Evolutionary conservation across 345 rosid genomes (phyloP), one percentile per base, ranked within the genome.

Genomic region (Eucalyptus sideroxylon): DNA sequence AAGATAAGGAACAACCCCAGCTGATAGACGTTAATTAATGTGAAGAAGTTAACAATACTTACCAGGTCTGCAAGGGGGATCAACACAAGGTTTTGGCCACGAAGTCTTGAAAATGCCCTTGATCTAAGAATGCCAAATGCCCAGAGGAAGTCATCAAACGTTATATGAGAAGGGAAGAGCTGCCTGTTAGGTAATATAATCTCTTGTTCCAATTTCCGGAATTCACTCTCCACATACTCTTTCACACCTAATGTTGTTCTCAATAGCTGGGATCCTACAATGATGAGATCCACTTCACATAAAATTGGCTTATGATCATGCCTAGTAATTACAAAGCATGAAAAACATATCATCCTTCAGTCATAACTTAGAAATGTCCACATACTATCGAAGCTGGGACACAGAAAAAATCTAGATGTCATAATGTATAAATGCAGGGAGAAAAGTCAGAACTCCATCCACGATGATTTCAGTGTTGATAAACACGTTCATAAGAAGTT

Each of bases 31-130:
- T 86, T 37, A 26, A 50, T 9, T 31, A 87, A 89, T 44, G 86
- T 37, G 15, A 88, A 88, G 77, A 82, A 50, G 67, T 83, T 87
- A 44, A 23, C 16, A 86, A 88, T 51, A 49, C 93, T 87, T 94
- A 95, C 99, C 98, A 98, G 89, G 90, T 98, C 99, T 21, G 97
- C 99, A 62, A 98, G 95, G 89, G 98, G 99, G 89, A 97, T 91
- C 93, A 98, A 91, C 90, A 96, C 96, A 87, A 98, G 98, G 91
- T 96, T 93, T 93, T 97, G 96, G 88, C 97, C 99, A 69, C 96
- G 97, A 85, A 97, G 97, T 55, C 96, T 95, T 42, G 99, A 95
- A 92, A 96, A 98, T 53, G 99, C 96, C 90, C 99, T 94, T 27
- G 99, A 98, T 91, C 93, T 94, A 60, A 98, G 99, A 89, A 97